These are phyloP conservation scores for Calocybe indica DNA, from an alignment of 768 basidiomycete species.

Conservation along the genomic window DNA sequence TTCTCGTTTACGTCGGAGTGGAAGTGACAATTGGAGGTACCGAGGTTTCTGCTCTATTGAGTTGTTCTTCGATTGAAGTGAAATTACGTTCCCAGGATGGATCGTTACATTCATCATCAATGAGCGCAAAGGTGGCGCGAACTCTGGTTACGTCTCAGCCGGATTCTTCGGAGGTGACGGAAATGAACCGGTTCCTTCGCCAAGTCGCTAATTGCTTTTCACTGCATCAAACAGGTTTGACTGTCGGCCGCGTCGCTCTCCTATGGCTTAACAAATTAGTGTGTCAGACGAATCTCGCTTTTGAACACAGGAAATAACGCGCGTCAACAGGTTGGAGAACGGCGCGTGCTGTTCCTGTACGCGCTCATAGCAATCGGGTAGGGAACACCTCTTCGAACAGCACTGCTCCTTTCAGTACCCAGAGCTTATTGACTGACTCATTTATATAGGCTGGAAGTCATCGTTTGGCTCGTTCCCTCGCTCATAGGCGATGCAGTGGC, in stretches of 20 bases:
- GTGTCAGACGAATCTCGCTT: background rate
- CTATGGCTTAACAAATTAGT: constrained; percentile 53
- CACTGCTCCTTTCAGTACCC: background rate
- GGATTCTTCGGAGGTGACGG: constrained; percentile 19
- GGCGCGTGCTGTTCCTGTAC: constrained; percentile 47
- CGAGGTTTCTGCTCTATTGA: background rate
- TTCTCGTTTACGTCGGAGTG: constrained; percentile 63
- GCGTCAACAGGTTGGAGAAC: constrained; percentile 42
- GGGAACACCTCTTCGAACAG: constrained; percentile 6
- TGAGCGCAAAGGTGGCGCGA: constrained; percentile 28
- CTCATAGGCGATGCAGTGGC: constrained; percentile 60
- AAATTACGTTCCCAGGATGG: constrained; percentile 41
- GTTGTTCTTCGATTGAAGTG: background rate
- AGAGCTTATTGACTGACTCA: background rate
- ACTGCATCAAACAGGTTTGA: constrained; percentile 35
- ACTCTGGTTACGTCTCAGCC: constrained; percentile 21
- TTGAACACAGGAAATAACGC: background rate
- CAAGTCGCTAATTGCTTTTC: background rate
- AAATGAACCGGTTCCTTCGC: background rate
- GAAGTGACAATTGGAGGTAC: constrained; percentile 55
- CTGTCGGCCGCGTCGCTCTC: constrained; percentile 47
- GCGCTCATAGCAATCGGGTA: constrained; percentile 44
- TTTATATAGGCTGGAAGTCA: constrained; percentile 46
- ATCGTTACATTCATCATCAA: constrained; percentile 54
- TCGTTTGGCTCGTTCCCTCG: constrained; percentile 67